Evolutionary conservation across 1,284 basidiomycete species (phyloP), one percentile per base, ranked within the genome.

Genomic region (Ceratorhiza oryzae-sativae): DNA sequence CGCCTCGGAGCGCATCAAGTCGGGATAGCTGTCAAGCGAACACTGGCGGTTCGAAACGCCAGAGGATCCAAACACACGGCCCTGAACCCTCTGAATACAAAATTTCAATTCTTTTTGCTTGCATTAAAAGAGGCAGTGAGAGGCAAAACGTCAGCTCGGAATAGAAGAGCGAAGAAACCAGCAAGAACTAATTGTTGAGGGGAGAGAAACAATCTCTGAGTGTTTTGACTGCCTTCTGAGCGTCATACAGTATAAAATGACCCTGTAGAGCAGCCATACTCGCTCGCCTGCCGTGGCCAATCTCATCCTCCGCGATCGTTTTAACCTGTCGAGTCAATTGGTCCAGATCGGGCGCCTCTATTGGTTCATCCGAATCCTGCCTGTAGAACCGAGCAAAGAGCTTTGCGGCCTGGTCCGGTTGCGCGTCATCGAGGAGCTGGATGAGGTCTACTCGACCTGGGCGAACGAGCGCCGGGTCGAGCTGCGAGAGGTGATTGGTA

Each of bases 261-360:
- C 95, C 95, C 78, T 98, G 95, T 72, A 98, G 82, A 41, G 91
- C 88, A 30, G 95, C 95, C 95, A 98, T 98, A 78, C 94, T 97
- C 72, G 97, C 85, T 36, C 86, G 82, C 75, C 83, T 82, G 0
- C 89, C 90, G 1, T 79, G 62, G 6, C 39, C 76, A 60, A 85
- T 85, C 75, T 87, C 85, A 12, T 83, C 82, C 51, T 83, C 78
- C 3, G 94, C 85, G 6, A 87, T 80, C 36, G 81, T 77, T 73
- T 88, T 84, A 59, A 92, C 79, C 67, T 82, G 79, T 20, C 80
- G 80, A 12, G 87, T 87, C 73, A 88, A 77, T 12, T 74, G 75
- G 65, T 86, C 82, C 3, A 90, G 77, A 53, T 86, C 82, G 6
- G 83, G 55, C 79, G 77, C n/a, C 9, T 74, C 75, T 41, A 72